Evolutionary conservation across 2,329 filamentous ascomycete genomes (phyloP), one percentile per base, ranked within the genome.

Genomic region (Hymenoscyphus albidus): DNA sequence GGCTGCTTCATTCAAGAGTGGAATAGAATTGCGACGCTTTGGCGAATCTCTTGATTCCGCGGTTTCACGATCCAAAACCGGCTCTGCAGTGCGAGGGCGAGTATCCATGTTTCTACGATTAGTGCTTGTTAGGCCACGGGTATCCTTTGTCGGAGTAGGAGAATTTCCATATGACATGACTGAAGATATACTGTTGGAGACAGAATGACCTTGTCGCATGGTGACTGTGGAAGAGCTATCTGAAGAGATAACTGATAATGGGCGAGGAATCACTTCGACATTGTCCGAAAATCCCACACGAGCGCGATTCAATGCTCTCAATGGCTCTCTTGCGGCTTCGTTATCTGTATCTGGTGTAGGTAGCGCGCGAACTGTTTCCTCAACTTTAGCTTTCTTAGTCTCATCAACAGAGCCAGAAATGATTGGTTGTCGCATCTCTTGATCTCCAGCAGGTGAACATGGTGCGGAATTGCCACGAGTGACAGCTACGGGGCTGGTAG

Each of bases 251-350:
- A 93, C 81, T 1, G 93, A 97, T 18, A 96, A 78, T 0, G 93
- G 93, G 12, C 92, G 85, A 5, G 90, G 90, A 70, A 93, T 93
- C 68, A 90, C 93, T 75, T 96, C 91, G 35, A 96, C 82, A 12
- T 86, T 90, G 68, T 96, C 92, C 0, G 91, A 92, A 73, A 96
- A 96, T 0, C 90, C 91, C 57, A 96, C 92, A 13, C 90, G 83
- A 54, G 87, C 84, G 65, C 87, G 84, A 3, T 83, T 81, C 22
- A 70, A 38, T 27, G 65, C 31, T 58, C 68, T 73, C 10, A 65
- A 56, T 2, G 69, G 58, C 38, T 69, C 61, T 48, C 38, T 39
- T 58, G 58, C 67, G 32, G 62, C 39, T 56, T 65, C 62, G n/a
- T 57, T 67, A 58, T 31, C 40, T 58, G 39, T 44, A 38, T 58